These are phyloP conservation scores for Mycena rosella DNA, from an alignment of 768 basidiomycete species.

Conservation along the genomic window DNA sequence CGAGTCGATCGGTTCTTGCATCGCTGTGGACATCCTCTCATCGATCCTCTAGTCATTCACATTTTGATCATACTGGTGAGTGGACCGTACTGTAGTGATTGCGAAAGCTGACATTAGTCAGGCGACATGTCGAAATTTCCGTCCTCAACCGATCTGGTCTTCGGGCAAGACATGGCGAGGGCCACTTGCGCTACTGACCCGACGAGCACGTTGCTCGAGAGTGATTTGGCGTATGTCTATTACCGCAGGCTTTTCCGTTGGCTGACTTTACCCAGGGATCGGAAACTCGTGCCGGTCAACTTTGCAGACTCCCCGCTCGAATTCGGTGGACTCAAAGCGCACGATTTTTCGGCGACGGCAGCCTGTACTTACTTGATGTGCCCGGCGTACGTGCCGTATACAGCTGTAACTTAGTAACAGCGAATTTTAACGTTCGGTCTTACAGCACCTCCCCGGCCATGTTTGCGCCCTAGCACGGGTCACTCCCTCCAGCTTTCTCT, in stretches of 20 bases:
- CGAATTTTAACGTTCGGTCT: too few relatives aligned
- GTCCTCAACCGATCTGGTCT: conserved; percentile 31
- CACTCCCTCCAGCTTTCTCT: conserved; percentile 33
- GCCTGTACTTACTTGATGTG: conserved; percentile 39
- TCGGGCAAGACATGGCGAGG: conserved; percentile 27
- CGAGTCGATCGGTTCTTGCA: not conserved
- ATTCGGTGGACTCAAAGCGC: conserved; percentile 35
- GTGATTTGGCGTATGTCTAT: conserved; percentile 34
- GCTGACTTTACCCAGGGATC: conserved; percentile 31
- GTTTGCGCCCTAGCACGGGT: conserved; percentile 37
- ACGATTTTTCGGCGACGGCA: conserved; percentile 43
- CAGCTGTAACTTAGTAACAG: not conserved
- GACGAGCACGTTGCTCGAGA: conserved; percentile 30
- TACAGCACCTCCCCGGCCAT: conserved; percentile 37
- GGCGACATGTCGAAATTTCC: conserved; percentile 42
- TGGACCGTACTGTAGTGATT: not conserved
- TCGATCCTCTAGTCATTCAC: conserved; percentile 28
- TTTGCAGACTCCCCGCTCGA: conserved; percentile 31
- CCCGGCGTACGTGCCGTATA: conserved; percentile 33
- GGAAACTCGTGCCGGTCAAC: conserved; percentile 27
- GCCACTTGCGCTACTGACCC: conserved; percentile 19
- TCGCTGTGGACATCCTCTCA: not conserved
- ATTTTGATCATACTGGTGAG: conserved; percentile 40
- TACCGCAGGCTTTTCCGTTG: not conserved
- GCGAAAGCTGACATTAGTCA: not conserved